These are phyloP conservation scores for Serendipita sp. DNA, from an alignment of 768 basidiomycete genomes.

Conservation along the genomic window DNA sequence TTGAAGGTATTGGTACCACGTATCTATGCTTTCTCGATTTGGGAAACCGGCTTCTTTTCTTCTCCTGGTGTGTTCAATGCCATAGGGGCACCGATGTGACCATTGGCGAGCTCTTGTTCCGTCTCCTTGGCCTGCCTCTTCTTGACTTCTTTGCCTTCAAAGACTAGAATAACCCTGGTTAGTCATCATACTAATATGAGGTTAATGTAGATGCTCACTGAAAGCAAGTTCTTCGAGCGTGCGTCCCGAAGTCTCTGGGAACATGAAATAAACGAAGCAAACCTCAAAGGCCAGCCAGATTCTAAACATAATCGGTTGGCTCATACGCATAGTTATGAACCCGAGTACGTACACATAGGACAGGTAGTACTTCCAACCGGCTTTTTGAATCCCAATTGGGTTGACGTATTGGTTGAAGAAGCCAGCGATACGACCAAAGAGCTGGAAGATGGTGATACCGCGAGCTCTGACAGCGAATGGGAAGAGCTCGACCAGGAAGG, in stretches of 20 bases:
- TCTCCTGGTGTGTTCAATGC: too few relatives aligned
- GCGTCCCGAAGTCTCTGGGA: slow-evolving; percentile 40
- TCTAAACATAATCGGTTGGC: slow-evolving; percentile 9
- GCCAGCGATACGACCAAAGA: slow-evolving; percentile 34
- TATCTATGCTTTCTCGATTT: too few relatives aligned
- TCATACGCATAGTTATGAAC: background rate
- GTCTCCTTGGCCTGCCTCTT: slow-evolving; percentile 8
- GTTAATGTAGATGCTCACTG: slow-evolving; percentile 23
- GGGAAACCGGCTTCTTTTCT: too few relatives aligned
- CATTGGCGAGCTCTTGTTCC: slow-evolving; percentile 1
- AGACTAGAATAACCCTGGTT: background rate
- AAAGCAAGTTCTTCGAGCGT: slow-evolving; percentile 45
- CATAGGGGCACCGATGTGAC: background rate
- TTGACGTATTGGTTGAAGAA: slow-evolving; percentile 56
- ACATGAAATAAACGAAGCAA: slow-evolving; percentile 40
- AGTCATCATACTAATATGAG: background rate
- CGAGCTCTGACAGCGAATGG: slow-evolving; percentile 45
- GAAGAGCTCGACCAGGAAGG: slow-evolving; percentile 52
- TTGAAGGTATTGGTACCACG: too few relatives aligned
- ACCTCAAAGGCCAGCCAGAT: slow-evolving; percentile 38
- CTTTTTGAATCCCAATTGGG: slow-evolving; percentile 41
- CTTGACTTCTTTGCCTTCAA: background rate
- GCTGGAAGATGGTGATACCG: slow-evolving; percentile 45
- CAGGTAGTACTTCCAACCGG: slow-evolving; percentile 45
- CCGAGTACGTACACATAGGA: slow-evolving; percentile 17